Evolutionary conservation across 257 asterid species (phyloP).

Genomic region (Ilex asprella): DNA sequence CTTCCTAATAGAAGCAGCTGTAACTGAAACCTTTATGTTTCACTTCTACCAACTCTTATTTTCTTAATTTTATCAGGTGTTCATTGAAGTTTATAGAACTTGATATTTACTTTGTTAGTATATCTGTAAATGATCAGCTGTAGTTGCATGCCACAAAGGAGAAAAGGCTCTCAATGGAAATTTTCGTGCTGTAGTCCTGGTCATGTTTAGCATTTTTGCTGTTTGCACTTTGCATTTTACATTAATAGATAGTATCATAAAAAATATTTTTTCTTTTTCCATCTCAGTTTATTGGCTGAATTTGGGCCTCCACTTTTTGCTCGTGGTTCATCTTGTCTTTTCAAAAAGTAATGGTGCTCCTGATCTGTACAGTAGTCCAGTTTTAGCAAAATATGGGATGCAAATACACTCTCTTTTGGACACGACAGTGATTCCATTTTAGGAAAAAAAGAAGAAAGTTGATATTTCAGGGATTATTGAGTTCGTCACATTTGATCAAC

Average conservation of each 20-base stretch:
- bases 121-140: not conserved
- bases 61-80: too few relatives aligned
- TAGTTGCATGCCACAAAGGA: not conserved
- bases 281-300: not conserved
- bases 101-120: too few relatives aligned
- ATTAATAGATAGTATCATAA: too few relatives aligned
- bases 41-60: not conserved
- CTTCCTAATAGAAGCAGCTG: conserved; percentile 1
- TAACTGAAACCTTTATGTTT: not conserved
- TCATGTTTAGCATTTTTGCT: not conserved
- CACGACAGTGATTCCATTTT: too few relatives aligned
- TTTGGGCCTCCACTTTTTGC: not conserved
- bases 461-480: not conserved
- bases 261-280: not conserved
- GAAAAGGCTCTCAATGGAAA: not conserved
- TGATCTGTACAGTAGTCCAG: too few relatives aligned
- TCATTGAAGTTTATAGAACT: too few relatives aligned
- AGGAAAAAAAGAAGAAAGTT: too few relatives aligned
- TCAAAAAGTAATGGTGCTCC: not conserved
- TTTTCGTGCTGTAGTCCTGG: not conserved
- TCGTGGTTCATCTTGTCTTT: not conserved
- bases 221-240: not conserved
- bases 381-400: not conserved
- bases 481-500: not conserved
- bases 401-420: not conserved